Evolutionary conservation across 768 basidiomycete species (phyloP).

Genomic region (Suillus discolor): DNA sequence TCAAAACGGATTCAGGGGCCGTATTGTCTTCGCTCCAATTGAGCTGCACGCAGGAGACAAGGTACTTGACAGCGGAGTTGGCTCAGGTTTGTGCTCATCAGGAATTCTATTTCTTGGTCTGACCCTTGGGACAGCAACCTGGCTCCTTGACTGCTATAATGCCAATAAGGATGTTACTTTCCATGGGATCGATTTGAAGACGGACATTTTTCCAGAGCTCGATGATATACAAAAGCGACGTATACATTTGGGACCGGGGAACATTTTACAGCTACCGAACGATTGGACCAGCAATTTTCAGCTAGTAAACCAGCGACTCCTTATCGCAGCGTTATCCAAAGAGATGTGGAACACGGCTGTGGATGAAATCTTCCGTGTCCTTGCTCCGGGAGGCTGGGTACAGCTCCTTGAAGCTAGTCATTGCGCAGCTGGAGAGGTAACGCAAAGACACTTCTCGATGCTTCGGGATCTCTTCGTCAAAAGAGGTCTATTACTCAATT

Average conservation of each 20-base stretch:
- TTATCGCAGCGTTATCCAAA: constrained; percentile 29
- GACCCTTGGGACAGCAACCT: constrained; percentile 16
- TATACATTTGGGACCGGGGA: constrained; percentile 25
- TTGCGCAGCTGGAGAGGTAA: constrained; percentile 1
- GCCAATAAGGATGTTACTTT: constrained; percentile 22
- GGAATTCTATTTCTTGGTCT: not conserved
- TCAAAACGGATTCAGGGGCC: constrained; percentile 22
- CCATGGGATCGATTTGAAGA: constrained; percentile 29
- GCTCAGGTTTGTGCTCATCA: constrained; percentile 17
- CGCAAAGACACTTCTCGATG: not conserved
- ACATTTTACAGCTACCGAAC: constrained; percentile 29
- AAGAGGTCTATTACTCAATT: constrained; percentile 1
- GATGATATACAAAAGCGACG: constrained; percentile 7
- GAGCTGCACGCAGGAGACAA: constrained; percentile 19
- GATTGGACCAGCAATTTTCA: constrained; percentile 34
- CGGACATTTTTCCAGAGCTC: constrained; percentile 21
- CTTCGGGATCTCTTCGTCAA: constrained; percentile 1
- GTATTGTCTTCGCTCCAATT: constrained; percentile 24
- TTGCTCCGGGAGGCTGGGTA: constrained; percentile 34
- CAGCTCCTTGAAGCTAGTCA: constrained; percentile 34
- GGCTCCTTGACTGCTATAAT: constrained; percentile 23
- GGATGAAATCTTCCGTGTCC: constrained; percentile 32
- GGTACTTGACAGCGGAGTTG: constrained; percentile 26
- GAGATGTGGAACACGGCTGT: constrained; percentile 31
- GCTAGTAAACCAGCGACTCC: constrained; percentile 36